Percentiles rank a stretch among this genome's conserved stretches.
phyloP scores from a whole-genome alignment of 352 stramenopile genomes.

The Nothophytophthora sp. region DNA sequence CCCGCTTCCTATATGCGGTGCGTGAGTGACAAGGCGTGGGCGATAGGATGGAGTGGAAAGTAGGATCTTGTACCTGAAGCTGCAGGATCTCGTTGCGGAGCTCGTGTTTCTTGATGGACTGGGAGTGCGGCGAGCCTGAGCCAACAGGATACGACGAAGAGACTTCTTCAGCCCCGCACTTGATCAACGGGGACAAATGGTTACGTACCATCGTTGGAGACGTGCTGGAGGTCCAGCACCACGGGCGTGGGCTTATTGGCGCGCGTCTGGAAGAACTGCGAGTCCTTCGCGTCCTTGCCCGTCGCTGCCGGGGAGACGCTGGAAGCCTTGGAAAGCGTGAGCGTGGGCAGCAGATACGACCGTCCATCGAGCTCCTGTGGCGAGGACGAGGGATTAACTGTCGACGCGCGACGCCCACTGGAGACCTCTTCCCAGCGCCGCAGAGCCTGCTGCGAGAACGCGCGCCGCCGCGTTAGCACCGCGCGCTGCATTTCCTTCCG shows the following conservation, averaged over 20 bases:
- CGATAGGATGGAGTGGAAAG: neutral
- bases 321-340: constrained; percentile 48
- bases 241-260: constrained; percentile 52
- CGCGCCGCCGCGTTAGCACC: constrained; percentile 27
- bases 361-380: constrained; percentile 57
- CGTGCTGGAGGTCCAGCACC: constrained; percentile 70
- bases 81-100: constrained; percentile 65
- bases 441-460: constrained; percentile 68
- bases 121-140: constrained; percentile 68
- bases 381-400: constrained; percentile 20
- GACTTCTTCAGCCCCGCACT: neutral
- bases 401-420: constrained; percentile 33
- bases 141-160: constrained; percentile 2
- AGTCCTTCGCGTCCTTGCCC: constrained; percentile 22
- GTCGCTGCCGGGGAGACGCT: constrained; percentile 11
- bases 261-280: constrained; percentile 42
- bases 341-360: constrained; percentile 73
- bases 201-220: constrained; percentile 74
- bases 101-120: constrained; percentile 79
- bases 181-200: neutral
- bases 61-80: constrained; percentile 48
- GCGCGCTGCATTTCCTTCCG: constrained; percentile 32
- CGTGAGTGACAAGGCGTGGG: neutral
- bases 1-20: constrained; percentile 35
- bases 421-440: constrained; percentile 41